A percentile compares a stretch with the other conserved stretches of the same genome.
Conservation (phyloP, 2,329 filamentous ascomycete genomes). For the Paraphoma sp. region DNA sequence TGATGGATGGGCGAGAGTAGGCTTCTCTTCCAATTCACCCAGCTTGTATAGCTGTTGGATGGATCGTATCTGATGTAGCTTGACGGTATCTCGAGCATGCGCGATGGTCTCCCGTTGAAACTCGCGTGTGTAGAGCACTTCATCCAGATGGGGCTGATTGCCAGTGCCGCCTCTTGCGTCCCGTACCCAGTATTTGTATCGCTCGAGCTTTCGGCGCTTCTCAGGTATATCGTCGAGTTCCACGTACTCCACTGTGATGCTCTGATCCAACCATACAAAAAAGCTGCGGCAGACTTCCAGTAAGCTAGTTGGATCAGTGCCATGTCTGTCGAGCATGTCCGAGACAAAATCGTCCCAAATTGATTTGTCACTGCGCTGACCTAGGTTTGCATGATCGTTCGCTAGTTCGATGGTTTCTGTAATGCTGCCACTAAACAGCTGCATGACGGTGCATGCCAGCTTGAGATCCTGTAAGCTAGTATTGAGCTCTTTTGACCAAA, state of each 20-base stretch:
- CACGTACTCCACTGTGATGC: slow-evolving; percentile 9
- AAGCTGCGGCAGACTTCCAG: slow-evolving; percentile 33
- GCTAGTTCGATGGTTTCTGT: slow-evolving; percentile 28
- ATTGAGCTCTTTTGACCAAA: slow-evolving; percentile 11
- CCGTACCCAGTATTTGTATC: slow-evolving; percentile 26
- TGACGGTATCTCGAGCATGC: slow-evolving; percentile 21
- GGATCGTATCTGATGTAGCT: slow-evolving; percentile 33
- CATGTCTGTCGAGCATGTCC: slow-evolving; percentile 24
- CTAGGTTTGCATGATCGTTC: slow-evolving; percentile 15
- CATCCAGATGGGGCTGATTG: slow-evolving; percentile 27
- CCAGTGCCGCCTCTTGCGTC: slow-evolving; percentile 15
- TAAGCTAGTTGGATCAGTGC: slow-evolving; percentile 20
- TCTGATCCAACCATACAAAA: slow-evolving; percentile 22
- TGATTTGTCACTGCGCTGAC: slow-evolving; percentile 2
- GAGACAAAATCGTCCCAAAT: slow-evolving; percentile 37
- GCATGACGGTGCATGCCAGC: slow-evolving; percentile 32
- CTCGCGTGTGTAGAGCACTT: slow-evolving; percentile 32
- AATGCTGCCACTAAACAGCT: slow-evolving; percentile 27
- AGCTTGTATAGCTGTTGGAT: slow-evolving; percentile 35
- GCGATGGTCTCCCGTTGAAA: slow-evolving; percentile 22
- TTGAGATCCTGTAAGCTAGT: slow-evolving; percentile 21
- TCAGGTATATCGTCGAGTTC: background rate
- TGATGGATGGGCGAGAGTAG: slow-evolving; percentile 30
- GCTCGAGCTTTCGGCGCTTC: slow-evolving; percentile 26
- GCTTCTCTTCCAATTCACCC: slow-evolving; percentile 28